Base-by-base conservation (phyloP, 768 basidiomycete genomes). In the Phaffia australis region DNA sequence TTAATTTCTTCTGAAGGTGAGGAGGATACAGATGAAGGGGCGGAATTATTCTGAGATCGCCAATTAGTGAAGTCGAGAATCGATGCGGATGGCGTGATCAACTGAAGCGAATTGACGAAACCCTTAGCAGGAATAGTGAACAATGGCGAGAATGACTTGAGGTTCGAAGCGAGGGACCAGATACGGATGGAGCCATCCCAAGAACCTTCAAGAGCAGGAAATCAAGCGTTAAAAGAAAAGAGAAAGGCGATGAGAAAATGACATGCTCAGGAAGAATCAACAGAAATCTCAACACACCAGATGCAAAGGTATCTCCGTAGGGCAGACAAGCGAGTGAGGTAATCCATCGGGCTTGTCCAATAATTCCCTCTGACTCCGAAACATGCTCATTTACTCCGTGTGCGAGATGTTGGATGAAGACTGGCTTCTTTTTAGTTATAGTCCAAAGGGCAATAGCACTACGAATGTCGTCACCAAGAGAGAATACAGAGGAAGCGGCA, bases 361-460 rank as follows among this genome's bases (percentile, higher is more conserved):
- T 81, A 48, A 82, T 72, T 21, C 87, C 88, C 72, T 88, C 89
- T 0, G 85, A 84, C 64, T 87, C 83, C 0, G 87, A 87, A 18
- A 81, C 76, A 7, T 80, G 79, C 74, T 87, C 83, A 70, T 87
- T 81, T 54, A 92, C 77, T 5, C 95, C 95, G 75, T 99, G 95
- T 3, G 90, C 88, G 55, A 97, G 78, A 7, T 86, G 81, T 66
- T 87, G 83, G 0, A 86, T 89, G 76, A 88, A 95, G 54, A 94
- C 78, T 0, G 95, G 90, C 77, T 98, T 98, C 80, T 98, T 97
- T 81, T 91, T 94, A 69, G 83, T 82, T 14, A 84, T 95, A 35
- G 81, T 83, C 92, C 94, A 99, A 4, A 99, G 81, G 68, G 83
- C 88, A 73, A 99, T 85, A n/a, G 92, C 87, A 0, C 93, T 92